Conservation (phyloP, 2,329 filamentous ascomycete genomes). For the Fusarium citri region DNA sequence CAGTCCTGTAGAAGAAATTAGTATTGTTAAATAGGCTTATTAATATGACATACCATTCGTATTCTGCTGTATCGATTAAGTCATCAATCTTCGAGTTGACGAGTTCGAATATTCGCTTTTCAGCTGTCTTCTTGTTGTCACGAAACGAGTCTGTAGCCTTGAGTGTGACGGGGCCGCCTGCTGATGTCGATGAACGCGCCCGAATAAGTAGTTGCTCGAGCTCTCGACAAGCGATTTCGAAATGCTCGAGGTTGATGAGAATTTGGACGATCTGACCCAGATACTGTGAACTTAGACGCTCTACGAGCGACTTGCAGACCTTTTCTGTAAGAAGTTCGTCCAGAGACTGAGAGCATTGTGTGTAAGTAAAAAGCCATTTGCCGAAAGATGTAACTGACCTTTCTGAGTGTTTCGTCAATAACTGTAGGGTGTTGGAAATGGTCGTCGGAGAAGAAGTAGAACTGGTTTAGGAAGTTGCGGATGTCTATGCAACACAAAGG, state of each 20-base stretch:
- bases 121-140: constrained; percentile 92
- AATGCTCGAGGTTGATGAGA: constrained; percentile 96
- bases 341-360: constrained; percentile 72
- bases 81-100: constrained; percentile 99
- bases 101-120: constrained; percentile 97
- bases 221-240: constrained; percentile 91
- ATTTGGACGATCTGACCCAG: constrained; percentile 98
- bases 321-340: constrained; percentile 94
- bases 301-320: constrained; percentile 90
- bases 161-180: constrained; percentile 82
- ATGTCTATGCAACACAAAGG: constrained; percentile 98
- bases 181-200: constrained; percentile 83
- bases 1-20: constrained; percentile 55
- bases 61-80: constrained; percentile 95
- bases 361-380: neutral
- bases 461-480: constrained; percentile 96
- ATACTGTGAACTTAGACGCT: constrained; percentile 90
- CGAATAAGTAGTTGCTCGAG: constrained; percentile 87
- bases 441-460: constrained; percentile 97
- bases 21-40: constrained; percentile 1
- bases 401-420: constrained; percentile 90
- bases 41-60: constrained; percentile 76
- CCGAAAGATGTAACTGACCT: constrained; percentile 57
- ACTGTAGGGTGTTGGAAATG: constrained; percentile 91
- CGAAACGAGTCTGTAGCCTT: constrained; percentile 88